These are phyloP conservation scores for Lichtheimia ramosa DNA, from an alignment of 371 early-diverging fungal genomes.

Conservation along the genomic window DNA sequence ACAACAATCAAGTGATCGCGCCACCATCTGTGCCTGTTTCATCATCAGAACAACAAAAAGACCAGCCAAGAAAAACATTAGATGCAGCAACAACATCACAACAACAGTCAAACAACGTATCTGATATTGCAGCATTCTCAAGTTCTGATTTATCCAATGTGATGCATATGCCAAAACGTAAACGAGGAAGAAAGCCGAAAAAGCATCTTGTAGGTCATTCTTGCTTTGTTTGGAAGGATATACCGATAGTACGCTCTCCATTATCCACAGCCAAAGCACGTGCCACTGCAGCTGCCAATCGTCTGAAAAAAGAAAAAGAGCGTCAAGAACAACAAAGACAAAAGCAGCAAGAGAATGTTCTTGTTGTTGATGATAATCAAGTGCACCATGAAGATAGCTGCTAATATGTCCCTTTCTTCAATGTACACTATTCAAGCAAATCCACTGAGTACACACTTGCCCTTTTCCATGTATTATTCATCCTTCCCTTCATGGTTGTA, in stretches of 20 bases:
- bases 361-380: too few relatives aligned
- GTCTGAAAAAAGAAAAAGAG: neutral
- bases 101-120: neutral
- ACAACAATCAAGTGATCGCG: constrained; percentile 6
- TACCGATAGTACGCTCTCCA: constrained; percentile 6
- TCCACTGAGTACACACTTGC: too few relatives aligned
- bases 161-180: constrained; percentile 32
- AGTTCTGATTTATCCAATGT: constrained; percentile 18
- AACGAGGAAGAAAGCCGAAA: constrained; percentile 50
- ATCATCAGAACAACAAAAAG: neutral
- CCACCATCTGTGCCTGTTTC: neutral
- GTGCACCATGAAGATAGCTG: too few relatives aligned
- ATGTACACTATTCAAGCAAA: too few relatives aligned
- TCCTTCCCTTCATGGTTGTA: too few relatives aligned
- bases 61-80: too few relatives aligned
- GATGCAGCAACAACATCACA: neutral
- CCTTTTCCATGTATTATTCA: too few relatives aligned
- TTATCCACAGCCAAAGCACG: constrained; percentile 7
- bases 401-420: too few relatives aligned
- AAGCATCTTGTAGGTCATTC: constrained; percentile 48
- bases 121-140: constrained; percentile 36
- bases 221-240: constrained; percentile 49
- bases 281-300: constrained; percentile 6
- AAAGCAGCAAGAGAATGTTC: too few relatives aligned
- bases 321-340: neutral